Evolutionary conservation across 371 early-diverging fungal genomes (phyloP).

Genomic region (Syncephalastrum sp.): DNA sequence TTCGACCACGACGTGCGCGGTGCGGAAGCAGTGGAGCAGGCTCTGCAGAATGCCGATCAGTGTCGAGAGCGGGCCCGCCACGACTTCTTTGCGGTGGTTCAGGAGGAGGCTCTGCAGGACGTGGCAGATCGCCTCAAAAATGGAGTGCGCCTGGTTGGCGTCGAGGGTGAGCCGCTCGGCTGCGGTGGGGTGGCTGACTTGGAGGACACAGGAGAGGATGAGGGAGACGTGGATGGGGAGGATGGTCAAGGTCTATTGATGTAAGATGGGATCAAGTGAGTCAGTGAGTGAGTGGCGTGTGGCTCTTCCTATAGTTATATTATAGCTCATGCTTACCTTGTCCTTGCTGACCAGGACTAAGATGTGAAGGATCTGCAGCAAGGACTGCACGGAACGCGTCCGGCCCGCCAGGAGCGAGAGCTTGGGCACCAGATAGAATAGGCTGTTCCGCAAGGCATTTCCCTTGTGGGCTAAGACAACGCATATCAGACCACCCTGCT

Average conservation of each 20-base stretch:
- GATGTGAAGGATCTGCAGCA: conserved; percentile 17
- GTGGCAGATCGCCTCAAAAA: conserved; percentile 45
- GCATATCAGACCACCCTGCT: too few relatives aligned
- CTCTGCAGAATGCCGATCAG: conserved; percentile 50
- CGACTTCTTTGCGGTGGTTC: conserved; percentile 47
- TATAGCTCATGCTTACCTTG: not conserved
- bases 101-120: conserved; percentile 43
- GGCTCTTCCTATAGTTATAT: not conserved
- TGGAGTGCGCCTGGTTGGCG: conserved; percentile 18
- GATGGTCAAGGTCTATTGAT: not conserved
- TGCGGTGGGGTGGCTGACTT: conserved; percentile 32
- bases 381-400: conserved; percentile 36
- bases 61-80: conserved; percentile 42
- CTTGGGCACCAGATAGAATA: too few relatives aligned
- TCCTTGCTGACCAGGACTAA: not conserved
- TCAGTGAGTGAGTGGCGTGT: too few relatives aligned
- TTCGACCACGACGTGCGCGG: conserved; percentile 46
- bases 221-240: conserved; percentile 26
- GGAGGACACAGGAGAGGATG: conserved; percentile 31
- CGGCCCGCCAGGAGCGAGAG: too few relatives aligned
- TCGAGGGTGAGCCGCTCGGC: conserved; percentile 19
- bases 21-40: conserved; percentile 57
- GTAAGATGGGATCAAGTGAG: too few relatives aligned
- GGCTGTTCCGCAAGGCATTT: too few relatives aligned
- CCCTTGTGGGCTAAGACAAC: too few relatives aligned